Evolutionary conservation across 2,329 filamentous ascomycete genomes (phyloP), one percentile per base, ranked within the genome.

Genomic region (Talaromyces sp.): DNA sequence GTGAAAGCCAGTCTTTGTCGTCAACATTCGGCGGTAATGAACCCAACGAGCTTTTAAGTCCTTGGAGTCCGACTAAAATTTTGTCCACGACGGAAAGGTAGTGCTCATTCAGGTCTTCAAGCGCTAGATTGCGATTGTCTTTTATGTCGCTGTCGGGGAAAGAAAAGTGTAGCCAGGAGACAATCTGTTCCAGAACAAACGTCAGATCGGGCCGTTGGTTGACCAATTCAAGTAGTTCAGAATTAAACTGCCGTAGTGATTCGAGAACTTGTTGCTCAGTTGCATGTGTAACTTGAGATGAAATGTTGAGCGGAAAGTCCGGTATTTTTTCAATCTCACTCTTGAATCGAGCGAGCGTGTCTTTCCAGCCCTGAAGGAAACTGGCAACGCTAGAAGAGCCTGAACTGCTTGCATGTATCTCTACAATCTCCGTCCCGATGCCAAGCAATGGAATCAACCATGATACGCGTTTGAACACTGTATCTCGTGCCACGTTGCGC

Each of bases 51-150:
- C 84, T 84, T 61, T 85, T 84, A 52, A 89, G 82, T 64, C 87
- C 85, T 72, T 97, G 91, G 54, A 96, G 82, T 0, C 89, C 88
- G 38, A 93, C 89, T 1, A 97, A 85, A 29, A 93, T 84, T 55
- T 85, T 84, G 73, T 96, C 90, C 53, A 88, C 84, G n/a, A 89
- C 79, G 1, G 75, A 82, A 41, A 90, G 83, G 1, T 91, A 73
- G 3, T 81, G 78, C 14, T 81, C 75, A 49, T 86, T 83, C 51
- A 92, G 82, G 0, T 75, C 70, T 19, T 81, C 68, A 24, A 80
- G 62, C 55, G 68, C 65, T 29, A 74, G 29, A 21, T 57, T 17
- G 46, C 38, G 58, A 66, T 67, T 54, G 57, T 67, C 51, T 10
- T 59, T 54, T 13, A 50, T 49, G 6, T 59, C 51, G 13, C 63